Evolutionary conservation across 2,329 filamentous ascomycete genomes (phyloP), one percentile per base, ranked within the genome.

Genomic region (Dactylellina cionopaga): DNA sequence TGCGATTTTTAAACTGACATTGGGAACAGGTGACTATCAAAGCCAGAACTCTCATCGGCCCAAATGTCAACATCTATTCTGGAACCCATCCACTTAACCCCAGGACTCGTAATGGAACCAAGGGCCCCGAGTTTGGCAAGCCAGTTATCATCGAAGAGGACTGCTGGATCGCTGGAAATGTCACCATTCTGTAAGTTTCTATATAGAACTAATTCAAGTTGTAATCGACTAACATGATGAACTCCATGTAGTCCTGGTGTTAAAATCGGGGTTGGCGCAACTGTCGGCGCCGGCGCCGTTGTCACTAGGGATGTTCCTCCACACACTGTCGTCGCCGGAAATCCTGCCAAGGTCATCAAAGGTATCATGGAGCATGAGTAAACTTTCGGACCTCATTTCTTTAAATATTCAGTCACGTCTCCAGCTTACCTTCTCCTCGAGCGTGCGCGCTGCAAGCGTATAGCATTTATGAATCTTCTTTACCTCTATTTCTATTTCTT

Each of bases 11-110:
- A 7, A 31, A 39, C 70, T 24, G 72, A 71, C 13, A 73, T 74
- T 41, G 73, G 37, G 70, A 74, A 4, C 41, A 77, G 62, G 77
- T 78, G 1, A 79, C 78, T 22, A 77, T 78, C 19, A 78, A 79
- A 65, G 78, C 77, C 39, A 75, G 78, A 47, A 77, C 82, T 81
- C 77, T 90, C 78, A 89, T 93, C 75, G 92, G 92, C 1, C 90
- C 92, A 0, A 92, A 93, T 76, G 94, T 97, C 65, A 94, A 88
- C 75, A 90, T 98, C 75, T 91, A 92, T 78, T 92, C 90, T 13
- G 87, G 89, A 31, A 90, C 88, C 41, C 84, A 90, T 51, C 88
- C 88, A 41, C 88, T 89, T 11, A 92, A 96, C 78, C 87, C 89
- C 25, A 88, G 90, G 79, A 85, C 86, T 74, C 85, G 92, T 19